Base-by-base conservation (phyloP, 495 filamentous ascomycete species). In the Neurospora sp. region DNA sequence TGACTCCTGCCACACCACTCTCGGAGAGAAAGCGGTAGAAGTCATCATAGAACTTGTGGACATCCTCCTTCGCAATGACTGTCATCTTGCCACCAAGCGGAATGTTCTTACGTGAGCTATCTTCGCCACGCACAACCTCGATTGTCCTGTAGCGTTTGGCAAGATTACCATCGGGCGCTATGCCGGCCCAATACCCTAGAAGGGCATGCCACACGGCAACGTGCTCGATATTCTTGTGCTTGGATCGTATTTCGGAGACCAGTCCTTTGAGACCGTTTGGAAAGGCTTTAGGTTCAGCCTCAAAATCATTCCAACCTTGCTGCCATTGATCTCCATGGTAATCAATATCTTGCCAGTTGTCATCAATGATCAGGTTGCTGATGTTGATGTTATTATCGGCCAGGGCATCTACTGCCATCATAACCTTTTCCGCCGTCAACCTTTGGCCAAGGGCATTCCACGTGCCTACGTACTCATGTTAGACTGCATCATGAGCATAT, bases 181-280 rank as follows among this genome's bases (percentile, higher is more conserved):
- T 89, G 4, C 93, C 96, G 72, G 93, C 96, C 96, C 96, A 99
- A 80, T 98, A 98, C 10, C 96, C 94, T 18, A 97, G 80, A n/a
- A 98, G 84, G 4, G 96, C 92, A 84, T 99, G 96, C 96, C 96
- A 99, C 12, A 99, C 94, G 18, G 92, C 93, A 40, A 99, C 87
- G 77, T 97, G 91, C 75, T 91, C 85, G 69, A 99, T 92, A 73
- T 89, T 90, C 18, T 89, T 89, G 78, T 93, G 89, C 62, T 86
- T 86, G 39, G 85, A 83, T 10, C 93, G 90, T 71, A 98, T 94
- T 5, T 86, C 83, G 18, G 84, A 80, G 0, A 94, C 85, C 2
- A 91, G 89, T 9, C 89, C 84, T 76, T 90, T 90, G 11, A 99
- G 83, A 3, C 96, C 96, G 8, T 85, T 82, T 0, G 96, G 96